These are phyloP conservation scores for Cornus kousa DNA, from an alignment of 148 eudicot genomes.

Conservation along the genomic window DNA sequence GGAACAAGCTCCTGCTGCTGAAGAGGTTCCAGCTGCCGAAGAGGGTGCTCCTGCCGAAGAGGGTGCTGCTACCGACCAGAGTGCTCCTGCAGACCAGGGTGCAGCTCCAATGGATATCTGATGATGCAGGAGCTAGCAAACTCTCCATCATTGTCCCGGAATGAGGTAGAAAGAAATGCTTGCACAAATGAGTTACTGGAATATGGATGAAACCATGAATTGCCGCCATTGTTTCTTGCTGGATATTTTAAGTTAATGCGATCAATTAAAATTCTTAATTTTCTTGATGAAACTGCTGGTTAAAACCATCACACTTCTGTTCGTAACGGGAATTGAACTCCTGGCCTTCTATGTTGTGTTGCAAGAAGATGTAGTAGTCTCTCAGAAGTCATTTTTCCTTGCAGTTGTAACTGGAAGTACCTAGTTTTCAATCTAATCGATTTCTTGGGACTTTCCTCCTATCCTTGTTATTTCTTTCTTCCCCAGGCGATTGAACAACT, in stretches of 20 bases:
- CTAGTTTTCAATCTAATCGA: no score
- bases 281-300: no score
- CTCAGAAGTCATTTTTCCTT: no score
- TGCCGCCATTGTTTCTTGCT: not conserved
- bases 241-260: slow-evolving; percentile 8
- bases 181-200: slow-evolving; percentile 18
- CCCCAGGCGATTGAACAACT: no score
- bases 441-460: no score
- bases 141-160: not conserved
- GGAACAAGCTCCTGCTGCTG: slow-evolving; percentile 41
- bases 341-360: no score
- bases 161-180: slow-evolving; percentile 4
- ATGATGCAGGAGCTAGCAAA: slow-evolving; percentile 3
- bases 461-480: no score
- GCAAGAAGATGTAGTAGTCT: no score
- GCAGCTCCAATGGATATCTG: slow-evolving; percentile 71
- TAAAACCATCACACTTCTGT: no score
- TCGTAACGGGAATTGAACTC: no score
- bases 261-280: no score
- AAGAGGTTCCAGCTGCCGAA: slow-evolving; percentile 36
- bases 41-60: slow-evolving; percentile 30
- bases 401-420: no score
- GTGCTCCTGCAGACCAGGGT: slow-evolving; percentile 24
- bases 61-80: slow-evolving; percentile 26
- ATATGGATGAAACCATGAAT: slow-evolving; percentile 2